phyloP scores from a whole-genome alignment of 2,329 filamentous ascomycete genomes.

The Beauveria sp. region DNA sequence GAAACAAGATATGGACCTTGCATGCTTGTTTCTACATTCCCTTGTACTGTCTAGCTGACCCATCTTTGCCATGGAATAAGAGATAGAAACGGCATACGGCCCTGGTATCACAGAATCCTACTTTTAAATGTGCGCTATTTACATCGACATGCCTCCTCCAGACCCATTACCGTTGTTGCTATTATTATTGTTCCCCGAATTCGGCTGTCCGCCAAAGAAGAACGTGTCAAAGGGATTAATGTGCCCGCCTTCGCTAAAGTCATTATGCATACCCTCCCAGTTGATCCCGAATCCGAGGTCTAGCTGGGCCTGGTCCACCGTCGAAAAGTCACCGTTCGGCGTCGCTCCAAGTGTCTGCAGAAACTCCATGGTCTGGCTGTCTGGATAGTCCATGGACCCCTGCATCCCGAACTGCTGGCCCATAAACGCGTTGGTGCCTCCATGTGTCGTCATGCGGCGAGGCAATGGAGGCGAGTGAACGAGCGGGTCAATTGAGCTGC shows the following conservation, averaged over 20 bases:
- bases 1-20: too few species aligned
- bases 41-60: too few species aligned
- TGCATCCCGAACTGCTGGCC: conserved; percentile 27
- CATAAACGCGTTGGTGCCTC: conserved; percentile 23
- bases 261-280: conserved; percentile 55
- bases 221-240: conserved; percentile 66
- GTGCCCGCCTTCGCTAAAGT: conserved; percentile 51
- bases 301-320: conserved; percentile 40
- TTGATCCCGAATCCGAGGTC: conserved; percentile 62
- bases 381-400: conserved; percentile 32
- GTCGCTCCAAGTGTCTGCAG: conserved; percentile 36
- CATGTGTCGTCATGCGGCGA: conserved; percentile 28
- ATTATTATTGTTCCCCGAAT: background rate
- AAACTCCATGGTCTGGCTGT: conserved; percentile 44
- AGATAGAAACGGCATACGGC: too few species aligned
- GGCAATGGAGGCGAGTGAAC: conserved; percentile 37
- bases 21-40: too few species aligned
- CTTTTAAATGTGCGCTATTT: background rate
- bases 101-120: background rate
- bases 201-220: conserved; percentile 51
- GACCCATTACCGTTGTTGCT: conserved; percentile 3
- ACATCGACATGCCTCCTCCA: background rate
- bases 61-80: too few species aligned
- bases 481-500: conserved; percentile 32
- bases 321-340: conserved; percentile 24